Percentiles rank a stretch among this genome's conserved stretches.
phyloP scores from a whole-genome alignment of 1,139 yeast species.

The Spencermartinsiella ligniputridi region DNA sequence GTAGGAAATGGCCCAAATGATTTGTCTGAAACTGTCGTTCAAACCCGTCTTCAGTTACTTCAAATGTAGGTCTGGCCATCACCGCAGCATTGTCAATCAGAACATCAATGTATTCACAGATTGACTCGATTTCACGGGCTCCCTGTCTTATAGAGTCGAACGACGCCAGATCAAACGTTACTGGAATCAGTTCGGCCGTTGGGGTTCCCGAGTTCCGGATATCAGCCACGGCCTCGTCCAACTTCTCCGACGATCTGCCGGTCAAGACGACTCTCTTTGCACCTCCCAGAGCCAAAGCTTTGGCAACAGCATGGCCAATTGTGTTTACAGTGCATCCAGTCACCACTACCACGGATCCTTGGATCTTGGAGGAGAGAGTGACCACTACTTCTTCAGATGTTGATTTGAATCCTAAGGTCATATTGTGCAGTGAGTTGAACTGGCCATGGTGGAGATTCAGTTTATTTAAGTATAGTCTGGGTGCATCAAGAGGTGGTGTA shows the following conservation, averaged over 20 bases:
- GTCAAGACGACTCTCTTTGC: conserved; percentile 26
- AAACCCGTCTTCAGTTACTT: conserved; percentile 8
- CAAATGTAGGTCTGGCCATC: conserved; percentile 14
- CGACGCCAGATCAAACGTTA: conserved; percentile 11
- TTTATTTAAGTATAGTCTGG: too few relatives aligned
- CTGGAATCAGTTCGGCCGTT: conserved; percentile 6
- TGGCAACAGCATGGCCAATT: conserved; percentile 24
- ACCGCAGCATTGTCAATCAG: conserved; percentile 15
- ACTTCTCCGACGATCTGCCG: conserved; percentile 23
- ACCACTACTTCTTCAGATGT: conserved; percentile 13
- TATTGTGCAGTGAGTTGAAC: too few relatives aligned
- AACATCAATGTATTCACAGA: conserved; percentile 11
- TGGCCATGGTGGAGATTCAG: too few relatives aligned
- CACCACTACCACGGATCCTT: conserved; percentile 32
- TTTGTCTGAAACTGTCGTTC: conserved; percentile 3
- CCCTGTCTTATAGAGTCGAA: conserved; percentile 9
- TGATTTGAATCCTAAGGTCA: too few relatives aligned
- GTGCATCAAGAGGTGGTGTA: too few relatives aligned
- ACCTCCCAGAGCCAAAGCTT: conserved; percentile 18
- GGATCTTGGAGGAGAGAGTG: conserved; percentile 17
- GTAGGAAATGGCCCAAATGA: conserved; percentile 7
- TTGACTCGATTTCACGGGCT: conserved; percentile 9
- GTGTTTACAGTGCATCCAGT: conserved; percentile 28
- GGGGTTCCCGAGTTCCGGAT: conserved; percentile 11
- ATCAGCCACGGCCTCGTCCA: conserved; percentile 16